phyloP scores from a whole-genome alignment of 345 rosid genomes.

The Gossypium mustelinum region DNA sequence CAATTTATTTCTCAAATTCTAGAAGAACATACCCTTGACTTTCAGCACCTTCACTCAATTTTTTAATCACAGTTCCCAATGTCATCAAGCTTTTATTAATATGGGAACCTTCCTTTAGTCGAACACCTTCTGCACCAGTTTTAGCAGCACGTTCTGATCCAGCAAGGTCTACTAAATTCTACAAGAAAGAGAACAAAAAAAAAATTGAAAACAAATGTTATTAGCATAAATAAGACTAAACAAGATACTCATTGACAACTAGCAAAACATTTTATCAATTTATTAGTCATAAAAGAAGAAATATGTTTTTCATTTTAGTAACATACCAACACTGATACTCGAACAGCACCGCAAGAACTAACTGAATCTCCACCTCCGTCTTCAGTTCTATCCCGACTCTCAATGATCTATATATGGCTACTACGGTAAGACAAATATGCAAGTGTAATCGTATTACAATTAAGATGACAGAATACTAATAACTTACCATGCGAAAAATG shows the following conservation, averaged over 20 bases:
- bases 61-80: constrained; percentile 86
- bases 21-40: constrained; percentile 64
- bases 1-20: not conserved
- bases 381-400: constrained; percentile 81
- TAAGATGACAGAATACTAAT: constrained; percentile 1
- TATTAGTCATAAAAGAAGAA: not conserved
- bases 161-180: constrained; percentile 98
- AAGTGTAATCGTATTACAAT: constrained; percentile 12
- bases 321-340: constrained; percentile 88
- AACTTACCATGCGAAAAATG: constrained; percentile 87
- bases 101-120: constrained; percentile 93
- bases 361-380: constrained; percentile 36
- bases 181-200: constrained; percentile 18
- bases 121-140: constrained; percentile 98
- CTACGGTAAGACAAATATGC: constrained; percentile 12
- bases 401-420: constrained; percentile 60
- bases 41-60: constrained; percentile 92
- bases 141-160: constrained; percentile 99
- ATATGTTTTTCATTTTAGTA: not conserved
- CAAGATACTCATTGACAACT: not conserved
- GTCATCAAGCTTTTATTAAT: constrained; percentile 95
- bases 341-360: constrained; percentile 84
- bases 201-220: not conserved
- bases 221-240: constrained; percentile 4
- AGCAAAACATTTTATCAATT: not conserved